Evolutionary conservation across 2,329 filamentous ascomycete genomes (phyloP), one percentile per base, ranked within the genome.

Genomic region (Sporothrix curviconia): DNA sequence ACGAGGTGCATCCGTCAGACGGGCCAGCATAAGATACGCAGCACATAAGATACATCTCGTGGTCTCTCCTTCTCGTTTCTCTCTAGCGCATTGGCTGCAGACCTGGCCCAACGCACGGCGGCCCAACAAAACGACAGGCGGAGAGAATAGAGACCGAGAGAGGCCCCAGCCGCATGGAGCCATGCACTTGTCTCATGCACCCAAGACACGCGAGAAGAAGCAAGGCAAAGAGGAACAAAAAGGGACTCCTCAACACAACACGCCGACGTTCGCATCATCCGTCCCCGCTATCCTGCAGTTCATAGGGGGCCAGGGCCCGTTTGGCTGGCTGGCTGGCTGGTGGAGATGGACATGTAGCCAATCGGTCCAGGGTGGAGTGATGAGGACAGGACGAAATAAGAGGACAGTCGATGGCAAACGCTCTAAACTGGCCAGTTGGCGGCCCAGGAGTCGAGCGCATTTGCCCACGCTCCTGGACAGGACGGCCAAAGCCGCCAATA

Each of bases 41-140:
- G 28, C 28, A 32, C 5, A 32, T 11, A 32, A 5, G 28, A 32
- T 11, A 32, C 11, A 11, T 11, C 11, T 32, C 46, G 46, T 34
- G 34, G 7, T 28, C 42, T 55, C 52, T 28, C 42, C 32, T 46
- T 47, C 42, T 55, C 42, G 30, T 39, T 47, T 39, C 32, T 46
- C 42, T 47, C 52, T 55, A 55, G 52, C 42, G 52, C 14, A 19
- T 36, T 32, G 5, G 28, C 6, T 32, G 6, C 28, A 32, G 36
- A 24, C 39, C 39, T 44, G 39, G 37, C 28, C 17, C n/a, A n/a
- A 37, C 34, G 47, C 34, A 39, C 34, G 15, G 19, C 32, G 32
- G 42, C 52, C 52, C 42, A 55, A 55, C 52, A 55, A 55, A 54
- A n/a, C 30, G 24, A 6, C 17, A 24, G 17, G 12, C 17, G 32